These are phyloP conservation scores for Lanmaoa pseudosensibilis DNA, from an alignment of 768 basidiomycete genomes.

Conservation along the genomic window DNA sequence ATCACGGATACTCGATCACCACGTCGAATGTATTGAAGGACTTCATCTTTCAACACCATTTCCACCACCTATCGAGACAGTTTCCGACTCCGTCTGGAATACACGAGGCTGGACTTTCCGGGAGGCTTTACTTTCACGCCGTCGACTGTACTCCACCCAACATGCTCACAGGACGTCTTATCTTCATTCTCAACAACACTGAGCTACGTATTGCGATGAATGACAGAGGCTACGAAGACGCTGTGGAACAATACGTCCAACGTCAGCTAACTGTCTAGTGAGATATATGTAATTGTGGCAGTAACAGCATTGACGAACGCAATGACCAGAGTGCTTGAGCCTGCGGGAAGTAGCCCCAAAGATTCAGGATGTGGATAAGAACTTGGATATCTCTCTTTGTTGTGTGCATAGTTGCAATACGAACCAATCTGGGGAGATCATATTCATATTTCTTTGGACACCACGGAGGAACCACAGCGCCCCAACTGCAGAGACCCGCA, in stretches of 20 bases:
- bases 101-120: constrained; percentile 28
- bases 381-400: no score
- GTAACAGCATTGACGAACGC: constrained; percentile 1
- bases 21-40: constrained; percentile 21
- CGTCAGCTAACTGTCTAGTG: constrained; percentile 15
- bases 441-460: no score
- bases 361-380: neutral
- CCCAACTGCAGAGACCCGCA: no score
- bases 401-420: no score
- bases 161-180: constrained; percentile 19
- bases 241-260: constrained; percentile 13
- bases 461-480: no score
- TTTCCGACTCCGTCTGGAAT: constrained; percentile 13
- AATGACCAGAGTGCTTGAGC: neutral
- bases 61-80: constrained; percentile 6
- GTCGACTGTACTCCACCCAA: constrained; percentile 22
- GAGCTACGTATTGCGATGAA: neutral
- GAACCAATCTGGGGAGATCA: no score
- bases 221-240: constrained; percentile 1
- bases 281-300: constrained; percentile 14
- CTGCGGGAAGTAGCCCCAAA: neutral
- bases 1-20: constrained; percentile 16
- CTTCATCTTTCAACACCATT: constrained; percentile 24
- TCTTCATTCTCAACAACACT: neutral
- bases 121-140: constrained; percentile 21